Evolutionary conservation across 495 filamentous ascomycete species (phyloP).

Genomic region (Cenococcum geophilum): DNA sequence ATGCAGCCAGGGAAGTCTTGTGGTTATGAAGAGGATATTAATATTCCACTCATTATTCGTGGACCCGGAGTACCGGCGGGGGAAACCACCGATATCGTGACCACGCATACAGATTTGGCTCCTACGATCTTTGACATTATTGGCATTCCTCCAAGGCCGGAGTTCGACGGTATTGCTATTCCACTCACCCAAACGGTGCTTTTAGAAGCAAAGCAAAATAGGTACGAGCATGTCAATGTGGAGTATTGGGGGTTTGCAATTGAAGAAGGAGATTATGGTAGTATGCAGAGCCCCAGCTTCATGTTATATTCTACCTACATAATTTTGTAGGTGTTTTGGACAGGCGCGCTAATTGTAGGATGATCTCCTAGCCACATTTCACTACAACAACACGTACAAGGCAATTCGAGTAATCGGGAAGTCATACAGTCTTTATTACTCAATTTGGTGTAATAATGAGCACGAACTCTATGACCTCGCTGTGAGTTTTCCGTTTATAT

Average conservation of each 20-base stretch:
- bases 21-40: conserved; percentile 68
- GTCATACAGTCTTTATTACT: conserved; percentile 16
- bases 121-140: conserved; percentile 57
- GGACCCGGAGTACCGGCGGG: conserved; percentile 32
- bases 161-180: conserved; percentile 33
- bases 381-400: conserved; percentile 31
- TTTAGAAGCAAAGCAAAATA: conserved; percentile 24
- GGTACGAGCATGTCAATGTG: conserved; percentile 46
- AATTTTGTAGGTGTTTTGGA: too few species aligned
- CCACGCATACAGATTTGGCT: conserved; percentile 63
- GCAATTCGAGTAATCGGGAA: conserved; percentile 6
- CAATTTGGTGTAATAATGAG: conserved; percentile 14
- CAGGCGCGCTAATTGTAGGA: too few species aligned
- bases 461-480: conserved; percentile 15
- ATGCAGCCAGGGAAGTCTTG: conserved; percentile 65
- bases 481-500: not conserved
- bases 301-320: too few species aligned
- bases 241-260: conserved; percentile 38
- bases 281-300: not conserved
- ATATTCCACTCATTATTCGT: conserved; percentile 55
- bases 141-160: conserved; percentile 30
- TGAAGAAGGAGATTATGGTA: conserved; percentile 25
- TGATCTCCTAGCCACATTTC: conserved; percentile 4
- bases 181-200: conserved; percentile 28
- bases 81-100: conserved; percentile 47